Evolutionary conservation across 352 stramenopile species (phyloP).

Genomic region (Phytophthora fragariaefolia): DNA sequence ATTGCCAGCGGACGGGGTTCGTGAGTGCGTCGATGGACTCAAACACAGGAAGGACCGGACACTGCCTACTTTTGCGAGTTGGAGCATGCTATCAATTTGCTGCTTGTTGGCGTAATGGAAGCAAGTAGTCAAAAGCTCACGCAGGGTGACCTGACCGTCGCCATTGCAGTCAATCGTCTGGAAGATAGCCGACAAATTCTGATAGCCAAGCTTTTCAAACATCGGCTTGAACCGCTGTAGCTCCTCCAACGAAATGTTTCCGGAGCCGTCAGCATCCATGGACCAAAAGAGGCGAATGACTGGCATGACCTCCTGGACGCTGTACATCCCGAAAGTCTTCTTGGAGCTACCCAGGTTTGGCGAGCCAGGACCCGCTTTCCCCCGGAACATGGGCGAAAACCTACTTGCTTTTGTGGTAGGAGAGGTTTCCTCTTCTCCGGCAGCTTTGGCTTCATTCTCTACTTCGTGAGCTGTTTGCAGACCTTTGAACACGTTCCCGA

Average conservation of each 20-base stretch:
- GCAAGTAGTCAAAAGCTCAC: conserved; percentile 67
- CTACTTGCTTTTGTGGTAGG: not conserved
- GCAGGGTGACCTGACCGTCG: conserved; percentile 60
- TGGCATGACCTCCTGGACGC: conserved; percentile 74
- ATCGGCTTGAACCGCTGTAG: conserved; percentile 62
- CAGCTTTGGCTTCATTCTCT: not conserved
- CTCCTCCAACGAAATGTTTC: conserved; percentile 58
- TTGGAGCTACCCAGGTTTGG: conserved; percentile 21
- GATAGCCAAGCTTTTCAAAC: conserved; percentile 74
- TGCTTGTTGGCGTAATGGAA: conserved; percentile 69
- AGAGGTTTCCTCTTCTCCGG: not conserved
- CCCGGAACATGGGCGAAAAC: conserved; percentile 7
- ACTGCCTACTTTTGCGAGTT: conserved; percentile 70
- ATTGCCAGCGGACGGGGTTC: no score
- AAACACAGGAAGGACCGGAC: conserved; percentile 57
- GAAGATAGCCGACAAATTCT: conserved; percentile 68
- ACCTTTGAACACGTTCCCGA: conserved; percentile 74
- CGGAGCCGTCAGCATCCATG: conserved; percentile 75
- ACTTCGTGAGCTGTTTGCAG: conserved; percentile 18
- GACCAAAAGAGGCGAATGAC: conserved; percentile 77
- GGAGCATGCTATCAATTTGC: conserved; percentile 74
- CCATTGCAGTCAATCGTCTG: conserved; percentile 76
- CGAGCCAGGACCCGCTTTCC: not conserved
- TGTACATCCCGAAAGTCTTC: conserved; percentile 72
- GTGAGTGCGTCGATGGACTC: no score